These are phyloP conservation scores for Pinus tabuliformis DNA, from an alignment of 75 land plant species.

Conservation along the genomic window DNA sequence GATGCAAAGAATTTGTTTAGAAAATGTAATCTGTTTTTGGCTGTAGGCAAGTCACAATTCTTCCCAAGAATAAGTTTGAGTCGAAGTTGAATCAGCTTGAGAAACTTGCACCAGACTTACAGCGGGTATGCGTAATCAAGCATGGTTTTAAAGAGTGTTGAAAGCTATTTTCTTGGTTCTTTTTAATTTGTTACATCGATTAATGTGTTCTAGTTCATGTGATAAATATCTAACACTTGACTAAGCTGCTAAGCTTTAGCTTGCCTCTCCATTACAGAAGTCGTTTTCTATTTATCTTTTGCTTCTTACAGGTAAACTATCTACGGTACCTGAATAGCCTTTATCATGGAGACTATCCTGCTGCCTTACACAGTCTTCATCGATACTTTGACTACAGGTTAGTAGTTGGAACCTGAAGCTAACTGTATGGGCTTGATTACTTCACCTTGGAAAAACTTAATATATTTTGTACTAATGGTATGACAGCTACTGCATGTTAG, in stretches of 20 bases:
- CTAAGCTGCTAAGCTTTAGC: too few relatives aligned
- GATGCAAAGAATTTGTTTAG: not conserved
- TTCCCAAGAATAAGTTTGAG: constrained; percentile 53
- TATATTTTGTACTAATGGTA: not conserved
- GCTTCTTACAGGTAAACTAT: constrained; percentile 59
- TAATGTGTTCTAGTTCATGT: not conserved
- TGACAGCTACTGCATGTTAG: too few relatives aligned
- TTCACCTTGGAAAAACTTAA: not conserved
- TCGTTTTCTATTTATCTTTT: not conserved
- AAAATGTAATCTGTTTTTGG: constrained; percentile 7
- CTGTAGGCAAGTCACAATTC: constrained; percentile 38
- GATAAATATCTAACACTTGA: not conserved
- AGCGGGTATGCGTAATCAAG: constrained; percentile 34
- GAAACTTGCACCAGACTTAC: constrained; percentile 72
- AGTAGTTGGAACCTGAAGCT: constrained; percentile 6
- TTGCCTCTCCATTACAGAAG: too few relatives aligned
- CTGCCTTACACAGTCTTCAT: constrained; percentile 79
- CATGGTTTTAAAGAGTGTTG: constrained; percentile 1
- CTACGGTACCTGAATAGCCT: constrained; percentile 78
- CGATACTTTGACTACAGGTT: constrained; percentile 93
- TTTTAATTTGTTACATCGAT: not conserved
- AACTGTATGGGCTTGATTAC: not conserved
- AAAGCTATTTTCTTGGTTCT: not conserved
- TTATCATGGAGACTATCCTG: constrained; percentile 80
- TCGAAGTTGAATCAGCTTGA: constrained; percentile 48